These are phyloP conservation scores for Arbutus unedo DNA, from an alignment of 148 eudicot genomes.

Conservation along the genomic window DNA sequence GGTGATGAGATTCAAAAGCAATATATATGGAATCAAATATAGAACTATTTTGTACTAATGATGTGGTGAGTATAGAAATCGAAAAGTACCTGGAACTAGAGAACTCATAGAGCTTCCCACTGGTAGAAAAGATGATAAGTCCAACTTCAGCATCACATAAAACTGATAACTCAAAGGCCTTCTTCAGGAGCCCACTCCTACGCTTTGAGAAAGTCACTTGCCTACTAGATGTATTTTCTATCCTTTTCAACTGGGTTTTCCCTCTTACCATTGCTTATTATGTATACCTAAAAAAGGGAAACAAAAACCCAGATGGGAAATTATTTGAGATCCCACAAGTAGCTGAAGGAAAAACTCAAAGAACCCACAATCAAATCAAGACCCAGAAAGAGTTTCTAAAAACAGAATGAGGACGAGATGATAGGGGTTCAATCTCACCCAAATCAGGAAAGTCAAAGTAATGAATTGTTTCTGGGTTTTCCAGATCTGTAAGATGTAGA, in stretches of 20 bases:
- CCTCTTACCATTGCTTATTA: conserved; percentile 57
- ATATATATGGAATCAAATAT: no score
- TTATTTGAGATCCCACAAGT: background rate
- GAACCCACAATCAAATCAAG: background rate
- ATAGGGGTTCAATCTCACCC: conserved; percentile 7
- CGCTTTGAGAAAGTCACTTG: conserved; percentile 75
- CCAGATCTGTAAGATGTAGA: conserved; percentile 13
- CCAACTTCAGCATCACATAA: conserved; percentile 74
- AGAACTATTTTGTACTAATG: background rate
- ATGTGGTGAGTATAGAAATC: background rate
- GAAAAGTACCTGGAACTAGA: conserved; percentile 52
- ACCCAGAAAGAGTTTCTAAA: conserved; percentile 11
- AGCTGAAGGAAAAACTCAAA: background rate
- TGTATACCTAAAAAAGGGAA: background rate
- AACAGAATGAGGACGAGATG: background rate
- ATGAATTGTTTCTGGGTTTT: conserved; percentile 18
- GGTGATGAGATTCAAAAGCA: no score
- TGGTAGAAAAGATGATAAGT: conserved; percentile 55
- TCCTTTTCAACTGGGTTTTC: conserved; percentile 63
- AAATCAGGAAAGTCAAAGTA: conserved; percentile 1
- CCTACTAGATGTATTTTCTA: conserved; percentile 65
- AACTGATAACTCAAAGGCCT: conserved; percentile 66
- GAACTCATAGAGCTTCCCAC: conserved; percentile 59
- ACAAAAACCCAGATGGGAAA: background rate
- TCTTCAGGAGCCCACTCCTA: conserved; percentile 65